Base-by-base conservation (phyloP, 1,139 yeast species). In the Kodamaea anthophila region DNA sequence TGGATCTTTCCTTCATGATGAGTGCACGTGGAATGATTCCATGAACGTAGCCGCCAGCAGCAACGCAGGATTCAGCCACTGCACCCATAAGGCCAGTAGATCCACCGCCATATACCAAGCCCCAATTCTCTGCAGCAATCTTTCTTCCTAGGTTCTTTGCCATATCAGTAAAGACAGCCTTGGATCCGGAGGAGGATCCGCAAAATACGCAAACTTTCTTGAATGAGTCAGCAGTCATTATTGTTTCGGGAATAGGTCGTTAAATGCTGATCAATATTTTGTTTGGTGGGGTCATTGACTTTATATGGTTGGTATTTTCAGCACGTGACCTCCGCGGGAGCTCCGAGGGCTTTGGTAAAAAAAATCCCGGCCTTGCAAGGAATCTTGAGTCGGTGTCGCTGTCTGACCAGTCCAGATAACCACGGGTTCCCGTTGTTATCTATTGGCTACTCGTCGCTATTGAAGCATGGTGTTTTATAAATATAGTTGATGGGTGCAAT, bases 101-200 rank as follows among this genome's bases (percentile, higher is more conserved):
- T 12, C 96, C 96, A 24, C 96, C 96, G 18, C 96, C 96, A 47
- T 86, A 86, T 6, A 86, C 94, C 29, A 86, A 61, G 3, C 87
- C 87, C 78, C 86, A 82, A 35, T 70, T 65, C 35, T 65, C 63
- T 16, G 56, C 47, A 12, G 86, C 83, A 39, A 86, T 53, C 15
- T 66, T 47, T 30, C 60, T 43, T 13, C 94, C 95, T 25, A 86
- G 61, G 18, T 64, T 53, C 12, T 60, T 47, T 2, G 94, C 93
- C 19, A 63, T 64, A 4, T 61, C 63, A 10, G 77, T 63, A 47
- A 56, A 83, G 4, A 49, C 46, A 4, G 68, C 61, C 33, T 70
- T 65, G 31, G 57, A 70, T 10, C 96, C 96, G 36, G 74, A 70
- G 5, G 88, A 74, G 3, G 94, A 82, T 15, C 95, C 95, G 51